Base-by-base conservation (phyloP, 306 rosid species). In the Trifolium dubium region DNA sequence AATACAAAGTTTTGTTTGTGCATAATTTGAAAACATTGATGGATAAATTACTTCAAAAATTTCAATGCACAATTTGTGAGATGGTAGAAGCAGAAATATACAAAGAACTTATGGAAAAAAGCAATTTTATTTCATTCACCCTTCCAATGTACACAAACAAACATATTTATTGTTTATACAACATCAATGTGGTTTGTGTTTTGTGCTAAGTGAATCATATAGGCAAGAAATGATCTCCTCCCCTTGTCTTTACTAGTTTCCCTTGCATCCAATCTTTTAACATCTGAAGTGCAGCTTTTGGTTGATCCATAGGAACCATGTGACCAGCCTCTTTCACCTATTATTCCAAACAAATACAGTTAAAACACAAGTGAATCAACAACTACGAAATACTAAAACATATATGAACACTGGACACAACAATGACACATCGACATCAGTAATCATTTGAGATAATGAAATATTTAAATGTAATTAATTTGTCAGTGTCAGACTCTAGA, bases 241-340 rank as follows among this genome's bases (percentile, higher is more conserved):
- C 46, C 43, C 31, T 82, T 8, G 70, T 69, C 41, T 12, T 64
- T 11, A 68, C 15, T 72, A 89, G 79, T 75, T 85, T 89, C 30
- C 96, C 97, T 73, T 87, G 90, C 90, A 84, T 89, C 98, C 97
- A 93, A 64, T 63, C 81, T 58, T 68, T 83, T 50, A 93, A 76
- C 98, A 93, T 93, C 60, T 89, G 69, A 39, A 90, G 69, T 55
- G 97, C 89, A 19, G 89, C 96, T 77, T 93, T 83, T 53, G 97
- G 95, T 86, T 93, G 98, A 85, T 93, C 97, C 98, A 93, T 87
- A 35, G 96, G 98, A 66, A 93, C 97, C 96, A 93, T 83, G 73
- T 90, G 97, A 76, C 98, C 98, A 50, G 98, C 96, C 41, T 86
- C 78, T 49, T 86, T 85, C 34, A 93, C 89, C 96, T 89, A 75